phyloP scores from a whole-genome alignment of 805 yeast species.

The Candida takata region DNA sequence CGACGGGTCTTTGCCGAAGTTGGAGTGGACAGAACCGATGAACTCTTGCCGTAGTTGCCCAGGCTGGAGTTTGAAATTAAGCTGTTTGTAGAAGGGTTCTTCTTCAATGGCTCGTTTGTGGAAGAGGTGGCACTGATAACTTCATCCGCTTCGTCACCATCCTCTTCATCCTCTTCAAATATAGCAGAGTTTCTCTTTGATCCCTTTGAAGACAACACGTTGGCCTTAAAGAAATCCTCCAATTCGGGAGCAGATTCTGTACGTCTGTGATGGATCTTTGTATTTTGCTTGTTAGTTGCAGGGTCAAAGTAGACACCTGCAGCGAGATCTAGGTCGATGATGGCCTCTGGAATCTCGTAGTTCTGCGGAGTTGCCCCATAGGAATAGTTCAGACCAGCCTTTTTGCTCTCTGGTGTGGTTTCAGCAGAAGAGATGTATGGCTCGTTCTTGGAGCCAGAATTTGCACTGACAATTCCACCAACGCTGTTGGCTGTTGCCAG shows the following conservation, averaged over 20 bases:
- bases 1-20: conserved; percentile 21
- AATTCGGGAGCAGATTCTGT: conserved; percentile 53
- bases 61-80: conserved; percentile 9
- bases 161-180: conserved; percentile 25
- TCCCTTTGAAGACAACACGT: conserved; percentile 5
- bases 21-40: conserved; percentile 23
- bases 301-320: conserved; percentile 31
- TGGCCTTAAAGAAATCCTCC: conserved; percentile 25
- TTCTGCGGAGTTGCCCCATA: conserved; percentile 16
- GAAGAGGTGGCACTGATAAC: conserved; percentile 14
- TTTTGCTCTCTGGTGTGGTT: conserved; percentile 21
- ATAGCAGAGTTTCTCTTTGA: conserved; percentile 24
- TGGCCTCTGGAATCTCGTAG: conserved; percentile 41
- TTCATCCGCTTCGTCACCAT: conserved; percentile 17
- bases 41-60: conserved; percentile 1
- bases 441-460: conserved; percentile 3
- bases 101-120: conserved; percentile 4
- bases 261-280: conserved; percentile 37
- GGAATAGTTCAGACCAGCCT: conserved; percentile 8
- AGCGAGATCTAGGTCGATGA: conserved; percentile 51
- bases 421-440: conserved; percentile 16
- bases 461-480: no score
- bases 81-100: conserved; percentile 19
- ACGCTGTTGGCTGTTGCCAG: conserved; percentile 5
- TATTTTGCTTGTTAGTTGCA: conserved; percentile 20